These are phyloP conservation scores for Yarrowia bubula DNA, from an alignment of 805 yeast species.

Conservation along the genomic window DNA sequence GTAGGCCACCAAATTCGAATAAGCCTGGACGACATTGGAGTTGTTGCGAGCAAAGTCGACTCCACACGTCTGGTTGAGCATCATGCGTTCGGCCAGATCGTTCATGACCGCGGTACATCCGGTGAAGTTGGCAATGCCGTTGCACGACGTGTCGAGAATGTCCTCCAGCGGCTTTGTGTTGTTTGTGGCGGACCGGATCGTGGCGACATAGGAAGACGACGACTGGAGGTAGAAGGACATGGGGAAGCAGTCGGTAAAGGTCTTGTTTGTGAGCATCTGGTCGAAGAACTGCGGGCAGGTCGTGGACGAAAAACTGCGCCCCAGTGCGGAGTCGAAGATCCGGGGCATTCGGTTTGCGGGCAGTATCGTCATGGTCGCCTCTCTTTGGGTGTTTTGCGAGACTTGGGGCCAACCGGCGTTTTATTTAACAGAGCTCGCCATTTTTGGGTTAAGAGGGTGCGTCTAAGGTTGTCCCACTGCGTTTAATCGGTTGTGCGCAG, in stretches of 20 bases:
- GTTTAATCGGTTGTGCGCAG: not conserved
- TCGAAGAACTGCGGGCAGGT: slow-evolving; percentile 36
- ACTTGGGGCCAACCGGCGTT: not conserved
- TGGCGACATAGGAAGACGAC: slow-evolving; percentile 36
- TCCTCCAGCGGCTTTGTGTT: slow-evolving; percentile 30
- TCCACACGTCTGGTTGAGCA: slow-evolving; percentile 30
- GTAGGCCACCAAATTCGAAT: slow-evolving; percentile 35
- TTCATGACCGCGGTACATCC: slow-evolving; percentile 34
- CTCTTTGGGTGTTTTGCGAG: not conserved
- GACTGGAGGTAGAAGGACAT: slow-evolving; percentile 37
- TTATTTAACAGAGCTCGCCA: not conserved
- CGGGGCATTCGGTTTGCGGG: slow-evolving; percentile 29
- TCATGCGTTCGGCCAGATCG: slow-evolving; percentile 30
- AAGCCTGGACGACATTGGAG: slow-evolving; percentile 37
- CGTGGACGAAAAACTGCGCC: slow-evolving; percentile 34
- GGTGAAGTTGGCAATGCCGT: slow-evolving; percentile 30
- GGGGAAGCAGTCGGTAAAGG: slow-evolving; percentile 36
- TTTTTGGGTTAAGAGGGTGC: not conserved
- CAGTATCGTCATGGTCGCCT: slow-evolving; percentile 5
- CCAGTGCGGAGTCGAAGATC: slow-evolving; percentile 38
- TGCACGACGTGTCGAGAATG: slow-evolving; percentile 35
- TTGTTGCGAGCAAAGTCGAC: slow-evolving; percentile 34
- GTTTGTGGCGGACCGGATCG: slow-evolving; percentile 34
- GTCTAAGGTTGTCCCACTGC: not conserved
- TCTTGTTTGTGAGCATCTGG: slow-evolving; percentile 32